Base-by-base conservation (phyloP, 306 rosid genomes). In the Heteromeles arbutifolia region DNA sequence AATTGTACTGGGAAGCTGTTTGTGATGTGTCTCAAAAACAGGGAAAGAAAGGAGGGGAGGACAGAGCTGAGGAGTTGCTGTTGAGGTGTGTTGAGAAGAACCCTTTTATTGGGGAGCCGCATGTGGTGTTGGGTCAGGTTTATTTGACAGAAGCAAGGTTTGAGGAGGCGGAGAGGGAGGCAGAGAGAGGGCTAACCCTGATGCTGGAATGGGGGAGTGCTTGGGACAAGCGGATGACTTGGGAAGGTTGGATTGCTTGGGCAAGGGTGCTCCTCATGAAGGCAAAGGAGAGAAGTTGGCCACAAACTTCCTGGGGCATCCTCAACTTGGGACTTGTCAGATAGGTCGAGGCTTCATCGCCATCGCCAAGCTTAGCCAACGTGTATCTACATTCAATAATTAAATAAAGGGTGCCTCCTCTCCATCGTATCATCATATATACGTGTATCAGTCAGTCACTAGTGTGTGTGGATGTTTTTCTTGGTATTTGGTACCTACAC, bases 171-270 rank as follows among this genome's bases (percentile, higher is more conserved):
- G 96, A 90, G 80, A 83, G 37, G 18, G 77, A 82, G 26, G 96
- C 96, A 1, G 87, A 83, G 82, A 90, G 61, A 80, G 98, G 97
- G 26, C 4, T 95, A 73, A 86, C 54, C 3, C 88, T 90, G 39
- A 3, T 92, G 73, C 48, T 95, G 70, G 86, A 87, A 80, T 95
- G 97, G 97, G 96, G 91, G 1, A 82, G 90, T 73, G 84, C 91
- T 2, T 94, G 97, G 98, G 98, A 94, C 79, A 94, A 94, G 90
- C 86, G 98, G 85, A 87, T 80, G 76, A 82, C 97, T 14, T 95
- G 98, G 98, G 93, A 92, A 72, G 98, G 97, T 0, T 95, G 97
- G 97, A 77, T 95, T 89, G 84, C 98, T 62, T 92, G 97, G 98
- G 82, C 57, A 1, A 86, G 98, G 72, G 93, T 92, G 9, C 44